Evolutionary conservation across 441 rosid species (phyloP).

Genomic region (Pelargonium myrrhifolium): DNA sequence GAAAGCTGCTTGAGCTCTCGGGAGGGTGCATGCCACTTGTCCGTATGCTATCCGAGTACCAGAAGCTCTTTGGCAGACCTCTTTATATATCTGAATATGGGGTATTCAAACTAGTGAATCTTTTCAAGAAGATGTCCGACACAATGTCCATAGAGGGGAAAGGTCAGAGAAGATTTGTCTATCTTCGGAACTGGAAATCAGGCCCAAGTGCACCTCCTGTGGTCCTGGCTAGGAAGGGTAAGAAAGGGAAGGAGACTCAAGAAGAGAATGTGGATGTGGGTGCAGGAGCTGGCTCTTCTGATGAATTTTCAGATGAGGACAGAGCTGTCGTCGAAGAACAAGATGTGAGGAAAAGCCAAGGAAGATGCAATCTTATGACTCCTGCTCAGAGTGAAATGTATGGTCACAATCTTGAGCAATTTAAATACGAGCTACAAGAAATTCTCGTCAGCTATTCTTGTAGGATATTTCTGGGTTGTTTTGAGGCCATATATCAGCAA

Average conservation of each 20-base stretch:
- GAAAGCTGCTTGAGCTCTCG: slow-evolving; percentile 70
- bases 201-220: slow-evolving; percentile 42
- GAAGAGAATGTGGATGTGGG: slow-evolving; percentile 28
- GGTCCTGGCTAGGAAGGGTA: slow-evolving; percentile 43
- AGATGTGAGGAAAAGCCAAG: slow-evolving; percentile 33
- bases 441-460: slow-evolving; percentile 83
- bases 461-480: slow-evolving; percentile 54
- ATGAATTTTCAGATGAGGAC: slow-evolving; percentile 67
- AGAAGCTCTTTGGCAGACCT: slow-evolving; percentile 65
- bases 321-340: slow-evolving; percentile 38
- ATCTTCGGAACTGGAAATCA: slow-evolving; percentile 56
- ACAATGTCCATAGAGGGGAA: slow-evolving; percentile 59
- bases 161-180: slow-evolving; percentile 61
- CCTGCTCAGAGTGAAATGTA: slow-evolving; percentile 19
- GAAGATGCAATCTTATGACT: slow-evolving; percentile 17
- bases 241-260: slow-evolving; percentile 42
- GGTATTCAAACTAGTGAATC: slow-evolving; percentile 61
- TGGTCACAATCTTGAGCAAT: slow-evolving; percentile 42
- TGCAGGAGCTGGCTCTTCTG: slow-evolving; percentile 45
- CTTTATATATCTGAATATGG: slow-evolving; percentile 78
- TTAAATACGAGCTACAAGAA: slow-evolving; percentile 76
- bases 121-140: slow-evolving; percentile 79
- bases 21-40: slow-evolving; percentile 76
- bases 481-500: slow-evolving; percentile 71
- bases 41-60: slow-evolving; percentile 72